A percentile compares a stretch with the other conserved stretches of the same genome.
Conservation (phyloP, 345 rosid genomes). For the Psidium guajava region DNA sequence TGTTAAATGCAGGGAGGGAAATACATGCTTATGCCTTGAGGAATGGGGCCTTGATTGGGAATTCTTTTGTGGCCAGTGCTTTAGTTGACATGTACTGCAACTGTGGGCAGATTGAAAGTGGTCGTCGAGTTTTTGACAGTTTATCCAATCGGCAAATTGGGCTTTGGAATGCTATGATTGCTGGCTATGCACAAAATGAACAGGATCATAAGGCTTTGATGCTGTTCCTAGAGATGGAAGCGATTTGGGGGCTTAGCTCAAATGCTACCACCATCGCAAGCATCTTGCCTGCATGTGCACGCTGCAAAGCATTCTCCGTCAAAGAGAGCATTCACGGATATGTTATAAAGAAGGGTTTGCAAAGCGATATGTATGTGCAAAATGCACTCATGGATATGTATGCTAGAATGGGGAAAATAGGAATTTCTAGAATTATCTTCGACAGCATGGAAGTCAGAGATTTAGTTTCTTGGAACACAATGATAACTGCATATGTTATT, state of each 20-base stretch:
- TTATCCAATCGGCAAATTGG: constrained; percentile 32
- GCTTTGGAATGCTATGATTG: constrained; percentile 89
- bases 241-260: constrained; percentile 35
- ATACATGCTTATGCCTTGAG: constrained; percentile 76
- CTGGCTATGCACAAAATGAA: constrained; percentile 79
- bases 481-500: constrained; percentile 63
- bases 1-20: constrained; percentile 56
- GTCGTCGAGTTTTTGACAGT: constrained; percentile 49
- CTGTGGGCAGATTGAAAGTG: constrained; percentile 52
- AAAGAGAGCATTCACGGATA: constrained; percentile 74
- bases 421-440: constrained; percentile 45
- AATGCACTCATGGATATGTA: constrained; percentile 91
- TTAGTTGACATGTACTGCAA: constrained; percentile 93
- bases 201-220: constrained; percentile 48
- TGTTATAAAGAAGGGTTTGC: constrained; percentile 58
- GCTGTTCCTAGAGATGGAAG: constrained; percentile 68
- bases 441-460: constrained; percentile 54
- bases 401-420: constrained; percentile 55
- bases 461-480: constrained; percentile 80
- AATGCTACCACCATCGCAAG: constrained; percentile 84
- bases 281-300: constrained; percentile 64
- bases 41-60: constrained; percentile 41
- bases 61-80: constrained; percentile 87
- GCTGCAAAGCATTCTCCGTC: constrained; percentile 34
- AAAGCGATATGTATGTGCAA: constrained; percentile 50